Percentiles rank a stretch among this genome's conserved stretches.
Evolutionary conservation across 2,329 filamentous ascomycete genomes (phyloP).

Genomic region (Cercospora sp.): DNA sequence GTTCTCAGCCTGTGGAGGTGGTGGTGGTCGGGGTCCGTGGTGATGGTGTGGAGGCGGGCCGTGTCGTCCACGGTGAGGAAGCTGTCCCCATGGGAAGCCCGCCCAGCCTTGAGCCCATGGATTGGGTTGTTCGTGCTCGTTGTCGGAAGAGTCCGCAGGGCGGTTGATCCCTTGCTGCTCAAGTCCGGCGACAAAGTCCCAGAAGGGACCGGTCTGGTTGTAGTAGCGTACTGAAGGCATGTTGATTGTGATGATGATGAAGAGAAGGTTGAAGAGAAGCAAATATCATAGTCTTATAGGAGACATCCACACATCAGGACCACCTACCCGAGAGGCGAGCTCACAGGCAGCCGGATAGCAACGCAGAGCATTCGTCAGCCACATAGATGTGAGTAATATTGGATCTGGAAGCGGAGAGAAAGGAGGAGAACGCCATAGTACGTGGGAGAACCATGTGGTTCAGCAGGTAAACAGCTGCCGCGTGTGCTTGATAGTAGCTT

Average conservation of each 20-base stretch:
- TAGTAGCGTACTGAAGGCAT: constrained; percentile 58
- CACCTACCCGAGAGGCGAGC: constrained; percentile 19
- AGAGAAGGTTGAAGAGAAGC: not conserved
- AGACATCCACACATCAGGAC: not conserved
- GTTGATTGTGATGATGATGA: constrained; percentile 33
- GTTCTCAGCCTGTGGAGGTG: constrained; percentile 24
- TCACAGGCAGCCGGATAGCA: constrained; percentile 20
- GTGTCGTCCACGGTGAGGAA: constrained; percentile 35
- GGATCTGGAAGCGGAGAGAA: constrained; percentile 11
- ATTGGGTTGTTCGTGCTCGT: constrained; percentile 33
- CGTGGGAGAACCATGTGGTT: not conserved
- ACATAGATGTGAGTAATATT: constrained; percentile 5
- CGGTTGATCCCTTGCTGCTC: constrained; percentile 48
- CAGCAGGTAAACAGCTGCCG: constrained; percentile 22
- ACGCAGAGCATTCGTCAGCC: constrained; percentile 21
- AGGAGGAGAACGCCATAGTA: constrained; percentile 18
- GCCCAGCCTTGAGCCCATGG: constrained; percentile 41
- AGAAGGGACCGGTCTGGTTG: constrained; percentile 56
- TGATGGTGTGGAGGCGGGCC: constrained; percentile 28
- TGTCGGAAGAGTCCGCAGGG: constrained; percentile 34
- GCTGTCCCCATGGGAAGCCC: constrained; percentile 40
- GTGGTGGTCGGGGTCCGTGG: constrained; percentile 25
- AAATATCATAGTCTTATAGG: constrained; percentile 15
- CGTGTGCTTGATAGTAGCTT: constrained; percentile 24
- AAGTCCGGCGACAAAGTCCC: constrained; percentile 56